Evolutionary conservation across 352 stramenopile species (phyloP), one percentile per base, ranked within the genome.

Genomic region (Pythium utonaiense): DNA sequence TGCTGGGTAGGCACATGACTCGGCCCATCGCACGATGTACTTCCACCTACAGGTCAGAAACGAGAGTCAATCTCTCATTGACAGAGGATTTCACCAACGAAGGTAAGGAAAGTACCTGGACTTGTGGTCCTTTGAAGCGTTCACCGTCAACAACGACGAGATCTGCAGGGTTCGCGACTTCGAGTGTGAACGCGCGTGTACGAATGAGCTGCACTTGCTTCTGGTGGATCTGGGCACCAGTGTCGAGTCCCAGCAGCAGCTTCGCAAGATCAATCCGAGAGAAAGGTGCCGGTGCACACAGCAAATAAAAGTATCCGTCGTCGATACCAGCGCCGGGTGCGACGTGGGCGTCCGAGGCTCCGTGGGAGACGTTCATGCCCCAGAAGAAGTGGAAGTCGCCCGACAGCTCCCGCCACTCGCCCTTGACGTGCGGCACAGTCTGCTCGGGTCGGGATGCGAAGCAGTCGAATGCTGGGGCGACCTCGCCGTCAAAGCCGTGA

Each of bases 361-460:
- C 60, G 44, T 78, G 70, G 3, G 62, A 71, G 1, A 72, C 67
- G 49, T 73, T 80, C 52, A 75, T 73, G 33, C 63, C 69, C 74
- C 74, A 83, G 38, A 80, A 73, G 27, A 80, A 62, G 34, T 66
- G 57, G 45, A 80, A 83, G 10, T 57, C 56, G 3, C 72, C 70
- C 0, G 44, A 9, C 17, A 79, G 49, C 12, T 71, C 70, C 19
- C 70, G 68, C 63, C 66, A 80, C 25, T 68, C 58, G 14, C 60
- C 66, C 7, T 71, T 28, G 14, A 67, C 57, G 25, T 60, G 47
- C 6, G 62, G 54, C 40, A 63, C 48, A 21, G 57, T 63, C 33
- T 70, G 54, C 24, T 62, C 56, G 0, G 60, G 60, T 24, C 48
- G 50, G 3, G 62, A 55, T 2, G 66, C 53, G 45, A 62, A 69